Evolutionary conservation across 768 basidiomycete species (phyloP).

Genomic region (Macrolepiota albuminosa): DNA sequence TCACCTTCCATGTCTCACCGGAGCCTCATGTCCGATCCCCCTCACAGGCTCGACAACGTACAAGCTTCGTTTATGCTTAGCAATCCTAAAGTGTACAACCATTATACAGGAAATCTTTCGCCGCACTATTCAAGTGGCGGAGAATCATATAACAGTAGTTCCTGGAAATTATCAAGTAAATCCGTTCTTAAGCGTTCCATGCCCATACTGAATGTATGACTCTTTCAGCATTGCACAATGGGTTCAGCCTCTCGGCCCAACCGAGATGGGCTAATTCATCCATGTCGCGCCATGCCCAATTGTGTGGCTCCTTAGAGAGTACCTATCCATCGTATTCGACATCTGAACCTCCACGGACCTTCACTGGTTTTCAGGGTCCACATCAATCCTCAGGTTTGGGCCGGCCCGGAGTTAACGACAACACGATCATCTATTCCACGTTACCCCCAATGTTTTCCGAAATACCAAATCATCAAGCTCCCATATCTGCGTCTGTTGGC

Average conservation of each 20-base stretch:
- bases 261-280: conserved; percentile 1
- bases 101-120: conserved; percentile 9
- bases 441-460: conserved; percentile 9
- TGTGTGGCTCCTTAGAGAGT: conserved; percentile 1
- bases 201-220: background rate
- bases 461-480: conserved; percentile 1
- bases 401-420: conserved; percentile 10
- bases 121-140: conserved; percentile 8
- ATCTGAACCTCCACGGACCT: conserved; percentile 3
- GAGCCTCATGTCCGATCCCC: conserved; percentile 9
- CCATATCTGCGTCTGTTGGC: background rate
- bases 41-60: conserved; percentile 12
- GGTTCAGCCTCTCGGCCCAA: conserved; percentile 5
- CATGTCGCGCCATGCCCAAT: background rate
- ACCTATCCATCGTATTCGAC: conserved; percentile 7
- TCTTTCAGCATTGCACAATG: background rate
- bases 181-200: background rate
- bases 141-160: conserved; percentile 1
- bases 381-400: conserved; percentile 3
- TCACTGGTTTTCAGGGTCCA: conserved; percentile 6
- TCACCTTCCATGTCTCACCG: conserved; percentile 9
- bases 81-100: conserved; percentile 10
- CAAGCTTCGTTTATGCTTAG: conserved; percentile 10
- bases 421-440: conserved; percentile 9
- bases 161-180: conserved; percentile 10